A percentile compares a stretch with the other conserved stretches of the same genome.
Conservation (phyloP, 441 rosid genomes). For the Sinapis alba region DNA sequence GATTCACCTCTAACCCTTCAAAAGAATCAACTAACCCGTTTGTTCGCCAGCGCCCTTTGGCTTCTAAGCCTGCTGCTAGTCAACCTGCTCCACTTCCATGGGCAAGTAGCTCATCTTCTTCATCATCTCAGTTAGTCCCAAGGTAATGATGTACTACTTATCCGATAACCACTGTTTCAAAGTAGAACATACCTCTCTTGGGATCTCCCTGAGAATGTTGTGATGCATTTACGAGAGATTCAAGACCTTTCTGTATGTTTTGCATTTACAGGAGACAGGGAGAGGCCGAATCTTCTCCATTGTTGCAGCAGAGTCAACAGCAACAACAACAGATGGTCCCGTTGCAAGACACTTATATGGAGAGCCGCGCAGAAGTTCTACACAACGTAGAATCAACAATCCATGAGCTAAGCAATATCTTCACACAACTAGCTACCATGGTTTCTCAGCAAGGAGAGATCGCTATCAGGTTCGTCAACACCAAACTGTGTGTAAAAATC, state of each 20-base stretch:
- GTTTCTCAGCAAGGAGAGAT: conserved; percentile 97
- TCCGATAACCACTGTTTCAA: conserved; percentile 3
- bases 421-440: conserved; percentile 87
- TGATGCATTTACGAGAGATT: background rate
- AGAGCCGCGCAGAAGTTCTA: conserved; percentile 92
- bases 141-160: conserved; percentile 42
- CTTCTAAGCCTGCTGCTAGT: conserved; percentile 58
- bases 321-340: conserved; percentile 80
- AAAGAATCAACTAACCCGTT: conserved; percentile 90
- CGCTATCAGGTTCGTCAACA: conserved; percentile 73
- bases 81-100: conserved; percentile 72
- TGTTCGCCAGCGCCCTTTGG: conserved; percentile 89
- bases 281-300: conserved; percentile 75
- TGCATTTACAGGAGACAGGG: conserved; percentile 55
- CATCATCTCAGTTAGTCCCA: conserved; percentile 61
- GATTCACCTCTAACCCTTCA: conserved; percentile 74
- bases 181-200: conserved; percentile 7
- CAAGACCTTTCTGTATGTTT: background rate
- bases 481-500: background rate
- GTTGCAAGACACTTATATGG: conserved; percentile 90
- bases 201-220: background rate
- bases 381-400: conserved; percentile 94
- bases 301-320: conserved; percentile 60
- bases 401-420: conserved; percentile 85
- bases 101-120: conserved; percentile 76